Base-by-base conservation (phyloP, 768 basidiomycete genomes). In the Boletus pseudopeckii region DNA sequence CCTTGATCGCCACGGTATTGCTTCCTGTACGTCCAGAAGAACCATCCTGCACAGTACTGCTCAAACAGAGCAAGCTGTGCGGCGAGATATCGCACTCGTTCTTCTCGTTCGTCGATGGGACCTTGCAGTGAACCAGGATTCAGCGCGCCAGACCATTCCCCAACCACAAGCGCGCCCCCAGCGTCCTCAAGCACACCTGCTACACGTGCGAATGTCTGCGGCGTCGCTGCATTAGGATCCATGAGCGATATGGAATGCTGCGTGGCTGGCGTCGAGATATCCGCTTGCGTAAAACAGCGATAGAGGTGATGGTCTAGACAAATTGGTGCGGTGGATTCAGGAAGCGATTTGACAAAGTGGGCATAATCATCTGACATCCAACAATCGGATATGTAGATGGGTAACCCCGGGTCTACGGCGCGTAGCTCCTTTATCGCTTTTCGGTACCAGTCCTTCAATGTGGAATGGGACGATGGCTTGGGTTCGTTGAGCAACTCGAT, bases 1-100 rank as follows among this genome's bases (percentile, higher is more conserved):
- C 90, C 90, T 5, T 72, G 77, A 71, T 92, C 90, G 50, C 84
- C 83, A 4, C 65, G 68, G 5, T 71, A 64, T 46, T 83, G 77
- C 68, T 91, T 90, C 74, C 84, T 90, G 64, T 83, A 86, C 36
- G 88, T 90, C 91, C 91, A 91, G 65, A 88, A 92, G 72, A 85
- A 92, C 79, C 81, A 88, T 5, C 91, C 91, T 0, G 80, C 82
- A 54, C 88, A 86, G 34, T 71, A 59, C 43, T 70, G 66, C 52
- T 90, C 88, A 55, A 80, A 92, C 37, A 88, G 60, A 18, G 75
- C 77, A 45, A 91, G 69, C 66, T 93, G 83, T 4, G 89, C 85
- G 17, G 74, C 65, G 5, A 86, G 74, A 54, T 81, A 92, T 14
- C 66, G 71, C 9, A 75, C 58, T 40, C 77, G 67, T 53, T 78